These are phyloP conservation scores for Melanogaster broomeanus DNA, from an alignment of 768 basidiomycete species.

Conservation along the genomic window DNA sequence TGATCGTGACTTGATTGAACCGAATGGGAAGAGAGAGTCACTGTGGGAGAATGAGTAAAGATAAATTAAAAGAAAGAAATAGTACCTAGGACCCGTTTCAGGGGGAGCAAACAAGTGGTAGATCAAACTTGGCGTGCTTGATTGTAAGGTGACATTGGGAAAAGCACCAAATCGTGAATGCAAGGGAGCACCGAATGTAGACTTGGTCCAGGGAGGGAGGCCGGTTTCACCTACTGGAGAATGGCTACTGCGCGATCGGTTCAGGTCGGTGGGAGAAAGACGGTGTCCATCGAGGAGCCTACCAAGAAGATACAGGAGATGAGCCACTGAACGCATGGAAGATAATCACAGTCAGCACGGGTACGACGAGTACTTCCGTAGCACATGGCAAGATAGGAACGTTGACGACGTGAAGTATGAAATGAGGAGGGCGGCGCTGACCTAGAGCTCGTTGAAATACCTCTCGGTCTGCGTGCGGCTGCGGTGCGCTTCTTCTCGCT, in stretches of 20 bases:
- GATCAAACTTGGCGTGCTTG: conserved; percentile 67
- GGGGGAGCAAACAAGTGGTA: conserved; percentile 77
- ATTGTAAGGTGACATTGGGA: conserved; percentile 54
- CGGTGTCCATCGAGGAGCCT: conserved; percentile 38
- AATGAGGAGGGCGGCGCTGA: conserved; percentile 29
- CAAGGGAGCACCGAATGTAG: conserved; percentile 27
- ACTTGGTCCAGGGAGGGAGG: conserved; percentile 30
- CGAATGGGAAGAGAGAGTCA: conserved; percentile 36
- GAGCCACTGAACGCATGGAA: conserved; percentile 15
- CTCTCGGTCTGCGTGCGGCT: conserved; percentile 64
- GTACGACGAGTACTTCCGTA: conserved; percentile 26
- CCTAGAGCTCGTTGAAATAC: conserved; percentile 53
- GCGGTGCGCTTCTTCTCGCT: conserved; percentile 78
- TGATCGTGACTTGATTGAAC: conserved; percentile 34
- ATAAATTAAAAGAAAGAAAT: conserved; percentile 13
- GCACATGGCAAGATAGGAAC: neutral
- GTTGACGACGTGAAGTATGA: conserved; percentile 8
- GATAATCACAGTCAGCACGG: conserved; percentile 24
- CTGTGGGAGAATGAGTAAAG: conserved; percentile 31
- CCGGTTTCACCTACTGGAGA: conserved; percentile 28
- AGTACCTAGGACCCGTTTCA: conserved; percentile 48
- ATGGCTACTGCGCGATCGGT: conserved; percentile 29
- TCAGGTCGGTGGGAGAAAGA: conserved; percentile 23
- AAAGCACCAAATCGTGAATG: conserved; percentile 34
- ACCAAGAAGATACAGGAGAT: conserved; percentile 37